Evolutionary conservation across 2,329 filamentous ascomycete species (phyloP), one percentile per base, ranked within the genome.

Genomic region (Diatrype stigma): DNA sequence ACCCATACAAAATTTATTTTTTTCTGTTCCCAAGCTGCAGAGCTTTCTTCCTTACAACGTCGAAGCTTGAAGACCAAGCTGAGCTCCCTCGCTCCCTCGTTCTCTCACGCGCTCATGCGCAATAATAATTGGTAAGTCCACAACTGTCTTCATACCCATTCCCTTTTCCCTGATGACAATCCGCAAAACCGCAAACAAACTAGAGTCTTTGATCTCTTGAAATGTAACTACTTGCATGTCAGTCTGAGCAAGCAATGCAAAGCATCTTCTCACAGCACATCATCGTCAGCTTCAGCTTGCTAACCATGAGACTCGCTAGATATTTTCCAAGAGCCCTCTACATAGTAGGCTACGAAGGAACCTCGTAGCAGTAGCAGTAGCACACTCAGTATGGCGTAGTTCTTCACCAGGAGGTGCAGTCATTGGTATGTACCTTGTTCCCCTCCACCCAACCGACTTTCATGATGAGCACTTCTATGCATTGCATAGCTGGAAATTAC

Each of bases 181-280:
- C 71, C 70, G 77, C 76, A 79, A 81, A 86, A 90, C 87, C 87
- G 82, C 85, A 78, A 75, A 71, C 85, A 78, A 75, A 71, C 73
- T 95, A 95, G 90, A 95, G 90, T 95, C 90, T 95, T 94, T 94
- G 90, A 95, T 85, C 87, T 77, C 70, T 69, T 70, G 79, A 84
- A 80, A 86, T 93, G 89, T 92, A 92, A 93, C 86, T 72, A 83
- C 79, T 82, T 85, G 82, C 85, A 93, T 88, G 89, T 94, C 89
- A 94, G 89, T 90, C 89, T 94, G 89, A 94, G 79, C 72, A 67
- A 68, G 58, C 57, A 64, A 50, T 23, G 45, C 21, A 35, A 17
- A 51, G 42, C 42, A 50, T 42, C 47, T 21, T 32, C 28, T 49
- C 44, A 34, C 21, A 30, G 49, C 46, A 44, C 44, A 38, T 22